Evolutionary conservation across 768 basidiomycete genomes (phyloP).

Genomic region (Podaxis sp.): DNA sequence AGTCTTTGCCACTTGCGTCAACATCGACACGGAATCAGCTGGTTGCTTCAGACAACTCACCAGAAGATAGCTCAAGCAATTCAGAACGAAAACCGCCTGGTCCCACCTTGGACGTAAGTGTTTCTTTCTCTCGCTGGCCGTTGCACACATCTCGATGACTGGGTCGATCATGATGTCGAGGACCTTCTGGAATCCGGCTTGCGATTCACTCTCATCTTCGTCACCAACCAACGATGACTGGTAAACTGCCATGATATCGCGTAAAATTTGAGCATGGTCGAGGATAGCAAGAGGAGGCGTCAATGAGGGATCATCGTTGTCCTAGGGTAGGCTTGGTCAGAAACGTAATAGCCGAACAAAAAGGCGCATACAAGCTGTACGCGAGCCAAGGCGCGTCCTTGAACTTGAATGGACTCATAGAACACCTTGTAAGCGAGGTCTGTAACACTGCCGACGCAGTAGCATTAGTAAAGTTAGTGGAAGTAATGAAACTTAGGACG

Average conservation of each 20-base stretch:
- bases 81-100: conserved; percentile 76
- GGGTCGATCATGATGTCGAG: conserved; percentile 87
- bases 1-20: conserved; percentile 34
- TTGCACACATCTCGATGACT: conserved; percentile 69
- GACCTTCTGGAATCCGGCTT: conserved; percentile 61
- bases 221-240: conserved; percentile 80
- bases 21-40: neutral
- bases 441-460: conserved; percentile 56
- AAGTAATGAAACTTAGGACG: conserved; percentile 21
- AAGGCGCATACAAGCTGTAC: conserved; percentile 47
- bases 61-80: conserved; percentile 81
- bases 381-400: conserved; percentile 64
- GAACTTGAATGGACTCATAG: conserved; percentile 82
- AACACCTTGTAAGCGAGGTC: conserved; percentile 81
- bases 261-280: conserved; percentile 79
- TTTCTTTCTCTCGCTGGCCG: conserved; percentile 65
- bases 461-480: neutral
- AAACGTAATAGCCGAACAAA: neutral
- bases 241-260: conserved; percentile 88
- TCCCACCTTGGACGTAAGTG: conserved; percentile 69
- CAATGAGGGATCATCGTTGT: conserved; percentile 65
- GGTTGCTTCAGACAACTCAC: conserved; percentile 36
- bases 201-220: conserved; percentile 41
- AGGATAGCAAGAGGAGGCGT: conserved; percentile 76
- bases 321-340: conserved; percentile 37